Evolutionary conservation across 495 filamentous ascomycete genomes (phyloP).

Genomic region (Podospora conica): DNA sequence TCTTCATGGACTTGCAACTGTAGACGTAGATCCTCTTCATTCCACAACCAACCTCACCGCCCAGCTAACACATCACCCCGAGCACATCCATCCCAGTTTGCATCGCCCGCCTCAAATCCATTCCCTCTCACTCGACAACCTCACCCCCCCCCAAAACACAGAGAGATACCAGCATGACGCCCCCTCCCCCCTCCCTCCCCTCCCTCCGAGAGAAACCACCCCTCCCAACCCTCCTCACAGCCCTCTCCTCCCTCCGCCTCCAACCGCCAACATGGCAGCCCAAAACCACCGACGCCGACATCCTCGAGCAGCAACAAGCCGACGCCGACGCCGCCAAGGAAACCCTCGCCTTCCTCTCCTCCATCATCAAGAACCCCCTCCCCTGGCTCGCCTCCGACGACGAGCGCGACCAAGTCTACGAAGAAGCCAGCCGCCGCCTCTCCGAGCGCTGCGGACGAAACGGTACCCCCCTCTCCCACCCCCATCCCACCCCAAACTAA

Average conservation of each 20-base stretch:
- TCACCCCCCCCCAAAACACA: not conserved
- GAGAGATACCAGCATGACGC: slow-evolving; percentile 8
- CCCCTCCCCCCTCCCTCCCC: slow-evolving; percentile 26
- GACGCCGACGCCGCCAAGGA: slow-evolving; percentile 30
- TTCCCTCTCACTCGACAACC: not conserved
- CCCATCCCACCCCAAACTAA: not conserved
- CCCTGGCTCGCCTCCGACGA: slow-evolving; percentile 69
- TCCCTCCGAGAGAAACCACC: slow-evolving; percentile 44
- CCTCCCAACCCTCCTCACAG: slow-evolving; percentile 29
- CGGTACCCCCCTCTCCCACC: slow-evolving; percentile 40
- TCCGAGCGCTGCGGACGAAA: slow-evolving; percentile 76
- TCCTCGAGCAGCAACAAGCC: slow-evolving; percentile 23
- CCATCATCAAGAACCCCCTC: slow-evolving; percentile 67
- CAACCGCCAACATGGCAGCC: slow-evolving; percentile 39
- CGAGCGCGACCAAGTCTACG: slow-evolving; percentile 69
- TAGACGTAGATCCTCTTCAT: not conserved
- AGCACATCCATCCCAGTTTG: not conserved
- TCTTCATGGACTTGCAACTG: not conserved
- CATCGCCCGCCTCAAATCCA: not conserved
- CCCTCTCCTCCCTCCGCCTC: slow-evolving; percentile 34
- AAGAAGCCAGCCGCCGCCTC: slow-evolving; percentile 67
- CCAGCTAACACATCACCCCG: not conserved
- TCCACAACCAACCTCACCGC: not conserved
- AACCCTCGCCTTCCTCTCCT: slow-evolving; percentile 59
- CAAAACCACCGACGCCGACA: slow-evolving; percentile 22